phyloP scores from a whole-genome alignment of 441 rosid genomes.

The Oxalis stricta region DNA sequence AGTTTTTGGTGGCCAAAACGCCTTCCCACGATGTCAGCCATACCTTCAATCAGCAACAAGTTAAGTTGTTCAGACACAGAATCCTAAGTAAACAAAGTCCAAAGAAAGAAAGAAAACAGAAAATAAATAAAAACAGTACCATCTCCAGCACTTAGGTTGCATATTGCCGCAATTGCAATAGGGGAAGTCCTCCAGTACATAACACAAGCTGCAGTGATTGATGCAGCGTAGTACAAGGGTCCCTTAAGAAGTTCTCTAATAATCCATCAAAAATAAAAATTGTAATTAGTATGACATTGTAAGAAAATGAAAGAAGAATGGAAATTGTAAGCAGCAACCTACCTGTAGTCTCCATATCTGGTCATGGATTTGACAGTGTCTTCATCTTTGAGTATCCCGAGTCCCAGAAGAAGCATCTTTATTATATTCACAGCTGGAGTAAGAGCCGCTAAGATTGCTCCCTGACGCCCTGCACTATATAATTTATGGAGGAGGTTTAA shows the following conservation, averaged over 20 bases:
- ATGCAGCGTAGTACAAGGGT: slow-evolving; percentile 53
- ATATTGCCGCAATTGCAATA: slow-evolving; percentile 47
- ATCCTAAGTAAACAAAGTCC: background rate
- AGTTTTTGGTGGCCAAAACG: slow-evolving; percentile 47
- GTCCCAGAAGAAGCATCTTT: slow-evolving; percentile 64
- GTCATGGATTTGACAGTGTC: slow-evolving; percentile 86
- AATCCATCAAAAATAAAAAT: background rate
- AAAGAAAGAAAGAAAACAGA: background rate
- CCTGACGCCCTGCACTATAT: slow-evolving; percentile 55
- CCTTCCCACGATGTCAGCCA: slow-evolving; percentile 74
- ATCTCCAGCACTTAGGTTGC: slow-evolving; percentile 90
- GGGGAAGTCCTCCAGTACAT: slow-evolving; percentile 77
- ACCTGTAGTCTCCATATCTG: slow-evolving; percentile 78
- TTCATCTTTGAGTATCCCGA: slow-evolving; percentile 64
- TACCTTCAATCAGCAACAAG: slow-evolving; percentile 25
- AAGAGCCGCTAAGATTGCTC: slow-evolving; percentile 63
- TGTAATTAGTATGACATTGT: too few species aligned
- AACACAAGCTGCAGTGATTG: slow-evolving; percentile 44
- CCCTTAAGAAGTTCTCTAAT: slow-evolving; percentile 78
- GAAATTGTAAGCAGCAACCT: too few species aligned
- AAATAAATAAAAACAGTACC: slow-evolving; percentile 25
- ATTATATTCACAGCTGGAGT: slow-evolving; percentile 52
- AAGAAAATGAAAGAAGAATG: too few species aligned
- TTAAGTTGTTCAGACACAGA: background rate
- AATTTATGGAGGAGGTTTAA: slow-evolving; percentile 7